A percentile compares a stretch with the other conserved stretches of the same genome.
These are phyloP conservation scores for Croton setiger DNA, from an alignment of 441 rosid species.

Conservation along the genomic window DNA sequence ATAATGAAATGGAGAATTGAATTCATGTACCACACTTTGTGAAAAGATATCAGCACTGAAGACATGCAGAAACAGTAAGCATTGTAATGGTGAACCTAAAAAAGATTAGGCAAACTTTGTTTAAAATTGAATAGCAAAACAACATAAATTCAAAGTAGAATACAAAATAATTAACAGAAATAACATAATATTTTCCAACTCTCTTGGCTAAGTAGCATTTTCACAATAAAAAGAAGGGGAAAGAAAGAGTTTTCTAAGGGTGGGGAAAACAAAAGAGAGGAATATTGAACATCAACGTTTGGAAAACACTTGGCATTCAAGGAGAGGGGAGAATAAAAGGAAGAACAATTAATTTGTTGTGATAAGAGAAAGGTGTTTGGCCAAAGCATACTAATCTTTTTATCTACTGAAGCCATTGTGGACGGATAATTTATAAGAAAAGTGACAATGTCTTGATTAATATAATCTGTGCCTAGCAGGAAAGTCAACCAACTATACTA, in stretches of 20 bases:
- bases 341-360: neutral
- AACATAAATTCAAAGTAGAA: neutral
- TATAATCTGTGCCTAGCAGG: neutral
- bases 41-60: neutral
- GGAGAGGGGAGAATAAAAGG: neutral
- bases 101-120: neutral
- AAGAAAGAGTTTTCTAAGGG: neutral
- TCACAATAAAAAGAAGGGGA: neutral
- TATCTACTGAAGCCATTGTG: neutral
- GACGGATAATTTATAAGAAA: neutral
- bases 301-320: neutral
- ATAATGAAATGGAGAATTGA: conserved; percentile 6
- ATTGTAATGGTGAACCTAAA: neutral
- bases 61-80: neutral
- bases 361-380: neutral
- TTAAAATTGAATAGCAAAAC: neutral
- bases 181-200: neutral
- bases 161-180: neutral
- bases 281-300: neutral
- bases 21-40: neutral
- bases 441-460: neutral
- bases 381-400: neutral
- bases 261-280: neutral
- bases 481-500: neutral
- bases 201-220: neutral